These are phyloP conservation scores for Calonectria pauciramosa DNA, from an alignment of 2,329 filamentous ascomycete genomes.

Conservation along the genomic window DNA sequence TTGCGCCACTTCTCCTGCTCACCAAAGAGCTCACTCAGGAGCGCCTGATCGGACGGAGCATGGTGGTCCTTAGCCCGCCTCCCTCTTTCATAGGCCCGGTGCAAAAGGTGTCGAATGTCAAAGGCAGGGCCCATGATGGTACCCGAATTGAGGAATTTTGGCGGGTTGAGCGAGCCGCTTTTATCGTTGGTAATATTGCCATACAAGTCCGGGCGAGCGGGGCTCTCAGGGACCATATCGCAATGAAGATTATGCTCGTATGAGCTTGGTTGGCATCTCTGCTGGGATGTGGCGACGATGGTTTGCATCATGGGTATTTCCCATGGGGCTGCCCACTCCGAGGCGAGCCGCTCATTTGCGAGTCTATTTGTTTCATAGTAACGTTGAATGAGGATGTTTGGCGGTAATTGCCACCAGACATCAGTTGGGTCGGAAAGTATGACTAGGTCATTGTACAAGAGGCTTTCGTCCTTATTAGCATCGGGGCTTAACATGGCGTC, in stretches of 20 bases:
- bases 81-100: not conserved
- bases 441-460: not conserved
- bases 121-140: not conserved
- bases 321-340: not conserved
- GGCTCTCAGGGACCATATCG: not conserved
- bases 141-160: not conserved
- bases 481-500: not conserved
- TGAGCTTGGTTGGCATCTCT: not conserved
- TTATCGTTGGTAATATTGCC: not conserved
- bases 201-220: not conserved
- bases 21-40: not conserved
- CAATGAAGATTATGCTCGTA: not conserved
- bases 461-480: not conserved
- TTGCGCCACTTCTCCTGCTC: not conserved
- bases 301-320: constrained; percentile 7
- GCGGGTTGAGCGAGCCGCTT: not conserved
- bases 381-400: not conserved
- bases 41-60: not conserved
- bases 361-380: not conserved
- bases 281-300: not conserved
- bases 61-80: not conserved
- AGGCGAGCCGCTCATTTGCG: not conserved
- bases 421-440: not conserved
- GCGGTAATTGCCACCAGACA: constrained; percentile 1
- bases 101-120: not conserved